These are phyloP conservation scores for Sanguinoderma infundibulare DNA, from an alignment of 1,284 basidiomycete genomes.

Conservation along the genomic window DNA sequence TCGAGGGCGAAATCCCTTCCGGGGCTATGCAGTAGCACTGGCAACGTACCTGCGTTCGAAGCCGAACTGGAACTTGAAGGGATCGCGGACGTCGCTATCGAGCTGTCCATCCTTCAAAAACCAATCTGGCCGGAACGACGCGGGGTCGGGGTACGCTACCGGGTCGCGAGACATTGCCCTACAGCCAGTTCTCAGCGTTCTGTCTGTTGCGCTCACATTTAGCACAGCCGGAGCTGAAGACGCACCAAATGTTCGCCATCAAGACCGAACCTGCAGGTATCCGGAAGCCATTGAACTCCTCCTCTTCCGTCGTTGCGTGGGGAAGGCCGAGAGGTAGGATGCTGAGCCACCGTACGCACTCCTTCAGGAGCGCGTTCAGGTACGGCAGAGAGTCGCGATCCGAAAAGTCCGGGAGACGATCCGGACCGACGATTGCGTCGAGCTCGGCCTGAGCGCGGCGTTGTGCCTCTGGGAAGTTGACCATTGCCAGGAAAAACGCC, in stretches of 20 bases:
- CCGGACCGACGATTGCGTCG: slow-evolving; percentile 32
- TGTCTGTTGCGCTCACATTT: neutral
- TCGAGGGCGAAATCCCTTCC: slow-evolving; percentile 26
- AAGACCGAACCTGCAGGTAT: slow-evolving; percentile 26
- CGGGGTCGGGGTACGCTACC: slow-evolving; percentile 22
- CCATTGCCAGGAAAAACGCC: slow-evolving; percentile 35
- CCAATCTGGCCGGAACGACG: slow-evolving; percentile 23
- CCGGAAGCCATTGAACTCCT: slow-evolving; percentile 24
- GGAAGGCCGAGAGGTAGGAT: slow-evolving; percentile 20
- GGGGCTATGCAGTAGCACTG: slow-evolving; percentile 6
- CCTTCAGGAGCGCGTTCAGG: slow-evolving; percentile 36
- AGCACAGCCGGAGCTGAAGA: no score
- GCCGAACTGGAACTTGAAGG: slow-evolving; percentile 22
- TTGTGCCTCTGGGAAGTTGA: slow-evolving; percentile 33
- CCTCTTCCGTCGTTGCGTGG: slow-evolving; percentile 16
- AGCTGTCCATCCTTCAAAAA: slow-evolving; percentile 23
- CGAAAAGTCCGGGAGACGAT: slow-evolving; percentile 34
- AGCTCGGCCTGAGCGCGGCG: slow-evolving; percentile 35
- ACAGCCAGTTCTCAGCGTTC: neutral
- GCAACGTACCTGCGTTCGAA: slow-evolving; percentile 24
- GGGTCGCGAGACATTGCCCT: slow-evolving; percentile 25
- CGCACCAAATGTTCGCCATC: slow-evolving; percentile 19
- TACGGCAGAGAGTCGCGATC: slow-evolving; percentile 36
- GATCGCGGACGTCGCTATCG: slow-evolving; percentile 14
- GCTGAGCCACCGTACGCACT: slow-evolving; percentile 36